Conservation (phyloP, 140 eudicot species). For the Oenanthe javanica region DNA sequence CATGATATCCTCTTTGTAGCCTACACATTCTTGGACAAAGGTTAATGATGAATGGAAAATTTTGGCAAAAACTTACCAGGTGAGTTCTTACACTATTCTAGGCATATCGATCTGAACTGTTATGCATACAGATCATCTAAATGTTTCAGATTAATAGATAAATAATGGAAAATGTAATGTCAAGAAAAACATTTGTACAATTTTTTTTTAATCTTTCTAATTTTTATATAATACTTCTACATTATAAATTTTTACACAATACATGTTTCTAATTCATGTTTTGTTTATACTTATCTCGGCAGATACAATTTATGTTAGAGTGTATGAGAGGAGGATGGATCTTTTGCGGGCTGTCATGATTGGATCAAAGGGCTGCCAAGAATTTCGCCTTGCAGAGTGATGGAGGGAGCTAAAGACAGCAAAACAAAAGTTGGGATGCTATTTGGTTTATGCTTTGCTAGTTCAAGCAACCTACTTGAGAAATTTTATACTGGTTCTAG, state of each 20-base stretch:
- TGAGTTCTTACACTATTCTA: constrained; percentile 16
- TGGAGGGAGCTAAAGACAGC: background rate
- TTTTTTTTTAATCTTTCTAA: too few species aligned
- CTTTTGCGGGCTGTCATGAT: constrained; percentile 58
- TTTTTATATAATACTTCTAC: too few species aligned
- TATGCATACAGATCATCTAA: too few species aligned
- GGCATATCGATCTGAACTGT: background rate
- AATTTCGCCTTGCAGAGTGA: constrained; percentile 22
- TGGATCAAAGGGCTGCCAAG: constrained; percentile 42
- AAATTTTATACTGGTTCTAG: background rate
- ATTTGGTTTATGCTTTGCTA: background rate
- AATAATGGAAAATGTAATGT: background rate
- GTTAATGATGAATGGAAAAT: constrained; percentile 64
- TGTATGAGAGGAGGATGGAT: constrained; percentile 60
- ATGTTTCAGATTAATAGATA: too few species aligned
- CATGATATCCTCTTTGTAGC: constrained; percentile 24
- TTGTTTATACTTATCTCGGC: background rate
- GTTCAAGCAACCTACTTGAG: background rate
- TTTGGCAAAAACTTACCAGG: constrained; percentile 57
- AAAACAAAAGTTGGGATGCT: background rate
- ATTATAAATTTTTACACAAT: background rate
- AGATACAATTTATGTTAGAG: constrained; percentile 60
- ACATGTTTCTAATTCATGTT: background rate
- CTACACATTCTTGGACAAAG: constrained; percentile 45
- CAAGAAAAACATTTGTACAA: too few species aligned